Evolutionary conservation across 2,329 filamentous ascomycete genomes (phyloP).

Genomic region (Fusarium robinianum): DNA sequence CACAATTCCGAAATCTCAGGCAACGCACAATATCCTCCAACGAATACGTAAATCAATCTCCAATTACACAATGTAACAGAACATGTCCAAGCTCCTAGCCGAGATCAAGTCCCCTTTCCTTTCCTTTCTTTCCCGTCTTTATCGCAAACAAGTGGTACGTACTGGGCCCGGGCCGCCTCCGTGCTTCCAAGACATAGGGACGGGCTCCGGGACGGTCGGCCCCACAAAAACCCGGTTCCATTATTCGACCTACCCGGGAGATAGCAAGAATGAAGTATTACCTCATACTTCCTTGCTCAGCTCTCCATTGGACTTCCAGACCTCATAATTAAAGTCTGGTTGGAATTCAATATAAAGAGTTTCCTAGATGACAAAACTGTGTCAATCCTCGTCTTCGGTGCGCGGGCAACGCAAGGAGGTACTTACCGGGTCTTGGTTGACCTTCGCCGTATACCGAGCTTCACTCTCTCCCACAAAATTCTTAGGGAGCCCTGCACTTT

Average conservation of each 20-base stretch:
- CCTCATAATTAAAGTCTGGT: slow-evolving; percentile 38
- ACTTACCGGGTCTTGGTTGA: slow-evolving; percentile 34
- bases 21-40: no score
- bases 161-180: background rate
- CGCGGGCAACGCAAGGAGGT: background rate
- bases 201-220: slow-evolving; percentile 11
- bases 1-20: no score
- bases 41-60: no score
- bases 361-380: slow-evolving; percentile 16
- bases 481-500: slow-evolving; percentile 33
- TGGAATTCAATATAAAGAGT: slow-evolving; percentile 39
- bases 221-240: slow-evolving; percentile 11
- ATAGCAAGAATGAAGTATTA: background rate
- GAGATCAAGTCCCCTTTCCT: no score
- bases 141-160: no score
- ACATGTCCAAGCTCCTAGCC: no score
- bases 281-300: slow-evolving; percentile 15
- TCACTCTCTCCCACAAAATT: slow-evolving; percentile 43
- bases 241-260: no score
- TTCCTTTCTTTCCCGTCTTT: no score
- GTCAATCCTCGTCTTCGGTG: background rate
- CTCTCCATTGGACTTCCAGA: slow-evolving; percentile 35
- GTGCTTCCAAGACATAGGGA: background rate
- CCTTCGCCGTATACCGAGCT: slow-evolving; percentile 43
- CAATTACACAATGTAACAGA: no score